Evolutionary conservation across 352 stramenopile genomes (phyloP), one percentile per base, ranked within the genome.

Genomic region (Phytopythium kandeliae): DNA sequence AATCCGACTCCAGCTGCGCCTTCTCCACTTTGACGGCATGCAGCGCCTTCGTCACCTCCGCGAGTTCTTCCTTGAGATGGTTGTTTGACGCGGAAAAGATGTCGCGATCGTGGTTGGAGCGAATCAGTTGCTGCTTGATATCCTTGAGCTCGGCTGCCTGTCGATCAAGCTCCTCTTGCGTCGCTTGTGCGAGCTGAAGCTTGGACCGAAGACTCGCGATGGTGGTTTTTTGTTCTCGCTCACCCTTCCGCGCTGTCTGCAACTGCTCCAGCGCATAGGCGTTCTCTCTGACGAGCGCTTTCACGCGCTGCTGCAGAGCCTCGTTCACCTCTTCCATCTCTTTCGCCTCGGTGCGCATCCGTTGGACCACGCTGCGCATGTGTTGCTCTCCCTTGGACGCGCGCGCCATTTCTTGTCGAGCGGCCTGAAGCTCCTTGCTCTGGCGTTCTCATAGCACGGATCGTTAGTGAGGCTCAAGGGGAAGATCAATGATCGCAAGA

Each of bases 81-180:
- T 85, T 85, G 47, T 89, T 88, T 0, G 75, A 84, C 6, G 76
- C 77, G n/a, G 73, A 87, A 25, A 85, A 86, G 31, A 86, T 85
- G 44, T 89, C 73, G 38, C 77, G 75, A 42, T 91, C 77, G 52
- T 91, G 73, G 55, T 86, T 84, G 6, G 75, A 84, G 6, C 68
- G 68, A 17, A 84, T 62, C 21, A 90, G 72, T 28, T 87, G 67
- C 62, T 86, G 67, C 55, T 81, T 85, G 34, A 76, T 49, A 38
- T 87, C 77, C 34, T 86, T 86, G 51, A 64, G 78, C 56, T 90
- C 78, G 56, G 30, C 62, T 31, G 57, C 55, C 37, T 90, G 59
- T 0, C 67, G 64, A 26, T 89, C 78, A 24, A 89, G 59, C 46
- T 89, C 74, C 9, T 92, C 78, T 47, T 87, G 74, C 0, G 73